phyloP scores from a whole-genome alignment of 177 flowering plant species.

The Telopea speciosissima region DNA sequence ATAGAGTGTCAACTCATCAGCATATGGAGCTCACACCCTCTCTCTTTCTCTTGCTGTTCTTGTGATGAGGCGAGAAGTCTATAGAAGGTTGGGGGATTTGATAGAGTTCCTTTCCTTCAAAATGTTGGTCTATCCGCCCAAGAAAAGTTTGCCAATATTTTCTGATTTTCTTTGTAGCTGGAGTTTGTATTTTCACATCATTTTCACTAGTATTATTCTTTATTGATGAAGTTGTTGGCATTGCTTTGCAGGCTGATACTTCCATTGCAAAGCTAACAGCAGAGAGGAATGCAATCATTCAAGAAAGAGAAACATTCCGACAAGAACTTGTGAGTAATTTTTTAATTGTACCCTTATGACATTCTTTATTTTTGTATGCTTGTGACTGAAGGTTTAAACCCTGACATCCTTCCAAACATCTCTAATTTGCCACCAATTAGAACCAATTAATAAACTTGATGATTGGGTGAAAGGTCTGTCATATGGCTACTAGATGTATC shows the following conservation, averaged over 20 bases:
- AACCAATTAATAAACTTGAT: too few species aligned
- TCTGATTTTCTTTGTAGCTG: not conserved
- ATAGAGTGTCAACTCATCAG: not conserved
- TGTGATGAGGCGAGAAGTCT: too few species aligned
- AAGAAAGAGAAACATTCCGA: constrained; percentile 43
- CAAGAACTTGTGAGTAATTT: constrained; percentile 48
- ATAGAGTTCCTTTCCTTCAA: not conserved
- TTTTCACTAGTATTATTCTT: not conserved
- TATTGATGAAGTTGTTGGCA: not conserved
- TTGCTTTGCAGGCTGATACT: constrained; percentile 44
- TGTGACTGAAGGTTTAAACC: too few species aligned
- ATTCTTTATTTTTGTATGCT: not conserved
- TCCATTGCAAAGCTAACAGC: constrained; percentile 44
- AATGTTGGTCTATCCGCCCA: not conserved
- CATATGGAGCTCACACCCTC: too few species aligned
- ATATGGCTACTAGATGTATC: too few species aligned
- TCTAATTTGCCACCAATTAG: not conserved
- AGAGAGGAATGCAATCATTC: constrained; percentile 33
- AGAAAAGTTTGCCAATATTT: too few species aligned
- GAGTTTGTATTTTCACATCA: not conserved
- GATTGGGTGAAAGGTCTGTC: not conserved
- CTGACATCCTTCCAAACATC: not conserved
- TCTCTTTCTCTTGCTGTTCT: too few species aligned
- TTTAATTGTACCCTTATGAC: not conserved
- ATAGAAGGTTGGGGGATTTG: too few species aligned